Conservation (phyloP, 2,329 filamentous ascomycete species). For the Chaetomium sp. region DNA sequence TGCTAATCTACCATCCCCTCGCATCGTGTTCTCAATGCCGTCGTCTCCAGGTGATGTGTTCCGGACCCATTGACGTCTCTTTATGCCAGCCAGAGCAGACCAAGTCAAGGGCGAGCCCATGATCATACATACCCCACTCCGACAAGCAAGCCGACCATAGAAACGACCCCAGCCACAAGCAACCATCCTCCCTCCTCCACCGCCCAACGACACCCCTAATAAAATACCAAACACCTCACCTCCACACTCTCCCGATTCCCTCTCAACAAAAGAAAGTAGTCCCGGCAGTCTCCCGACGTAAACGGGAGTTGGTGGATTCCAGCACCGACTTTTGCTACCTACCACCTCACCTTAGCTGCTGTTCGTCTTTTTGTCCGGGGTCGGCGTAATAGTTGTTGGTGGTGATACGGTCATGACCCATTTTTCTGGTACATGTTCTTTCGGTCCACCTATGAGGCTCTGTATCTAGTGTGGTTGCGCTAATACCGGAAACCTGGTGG, state of each 20-base stretch:
- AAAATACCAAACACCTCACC: background rate
- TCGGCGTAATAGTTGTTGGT: conserved; percentile 34
- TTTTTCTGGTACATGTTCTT: background rate
- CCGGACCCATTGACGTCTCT: background rate
- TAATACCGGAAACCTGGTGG: background rate
- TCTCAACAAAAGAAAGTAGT: background rate
- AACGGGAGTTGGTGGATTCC: conserved; percentile 25
- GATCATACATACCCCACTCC: too few species aligned
- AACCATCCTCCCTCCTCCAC: conserved; percentile 45
- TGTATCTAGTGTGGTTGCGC: background rate
- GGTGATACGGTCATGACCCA: conserved; percentile 29
- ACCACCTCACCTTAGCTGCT: too few species aligned
- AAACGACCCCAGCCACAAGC: conserved; percentile 20
- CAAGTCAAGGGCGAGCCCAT: too few species aligned
- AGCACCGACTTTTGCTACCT: too few species aligned
- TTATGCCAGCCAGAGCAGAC: background rate
- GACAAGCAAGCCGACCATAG: conserved; percentile 15
- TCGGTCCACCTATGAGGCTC: background rate
- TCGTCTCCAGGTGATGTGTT: background rate
- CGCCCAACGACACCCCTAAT: conserved; percentile 49
- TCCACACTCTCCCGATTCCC: background rate
- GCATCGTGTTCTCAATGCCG: background rate
- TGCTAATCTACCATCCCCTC: background rate
- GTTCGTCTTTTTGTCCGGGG: too few species aligned
- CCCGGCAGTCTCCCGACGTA: conserved; percentile 20